Percentiles rank a stretch among this genome's conserved stretches.
phyloP scores from a whole-genome alignment of 2,329 filamentous ascomycete genomes.

The Epichloe sp. region DNA sequence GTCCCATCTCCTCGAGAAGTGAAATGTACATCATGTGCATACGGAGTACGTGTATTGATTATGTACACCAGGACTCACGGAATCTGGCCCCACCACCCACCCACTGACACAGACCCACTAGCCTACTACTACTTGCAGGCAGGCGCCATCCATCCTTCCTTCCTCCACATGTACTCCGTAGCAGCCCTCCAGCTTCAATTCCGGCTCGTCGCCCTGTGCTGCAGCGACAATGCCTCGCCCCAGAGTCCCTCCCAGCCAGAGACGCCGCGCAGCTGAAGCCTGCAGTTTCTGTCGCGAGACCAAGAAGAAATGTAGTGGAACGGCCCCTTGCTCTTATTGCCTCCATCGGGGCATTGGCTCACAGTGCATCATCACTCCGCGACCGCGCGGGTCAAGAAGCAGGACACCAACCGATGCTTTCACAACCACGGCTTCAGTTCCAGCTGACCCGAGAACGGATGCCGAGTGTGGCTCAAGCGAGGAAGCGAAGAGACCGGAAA shows the following conservation, averaged over 20 bases:
- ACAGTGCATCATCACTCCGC: slow-evolving; percentile 22
- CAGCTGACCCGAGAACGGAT: background rate
- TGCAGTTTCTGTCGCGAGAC: slow-evolving; percentile 33
- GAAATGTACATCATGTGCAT: no score
- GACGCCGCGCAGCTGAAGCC: slow-evolving; percentile 34
- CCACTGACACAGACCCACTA: no score
- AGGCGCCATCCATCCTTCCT: slow-evolving; percentile 1
- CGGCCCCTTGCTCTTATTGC: slow-evolving; percentile 34
- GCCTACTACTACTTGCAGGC: no score
- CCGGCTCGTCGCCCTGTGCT: background rate
- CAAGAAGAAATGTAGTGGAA: slow-evolving; percentile 38
- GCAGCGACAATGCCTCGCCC: slow-evolving; percentile 33
- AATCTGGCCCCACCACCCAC: no score
- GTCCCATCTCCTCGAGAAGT: no score
- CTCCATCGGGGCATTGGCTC: slow-evolving; percentile 27
- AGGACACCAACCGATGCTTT: slow-evolving; percentile 2
- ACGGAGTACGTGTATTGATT: no score
- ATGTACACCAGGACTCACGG: no score
- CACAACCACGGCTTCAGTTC: background rate
- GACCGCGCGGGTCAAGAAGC: slow-evolving; percentile 15
- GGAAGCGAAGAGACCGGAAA: slow-evolving; percentile 3
- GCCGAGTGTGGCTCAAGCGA: background rate
- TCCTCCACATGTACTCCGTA: background rate
- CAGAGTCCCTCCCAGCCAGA: slow-evolving; percentile 34
- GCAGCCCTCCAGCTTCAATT: background rate